These are phyloP conservation scores for Euphorbia lathyris DNA, from an alignment of 345 rosid genomes.

Conservation along the genomic window DNA sequence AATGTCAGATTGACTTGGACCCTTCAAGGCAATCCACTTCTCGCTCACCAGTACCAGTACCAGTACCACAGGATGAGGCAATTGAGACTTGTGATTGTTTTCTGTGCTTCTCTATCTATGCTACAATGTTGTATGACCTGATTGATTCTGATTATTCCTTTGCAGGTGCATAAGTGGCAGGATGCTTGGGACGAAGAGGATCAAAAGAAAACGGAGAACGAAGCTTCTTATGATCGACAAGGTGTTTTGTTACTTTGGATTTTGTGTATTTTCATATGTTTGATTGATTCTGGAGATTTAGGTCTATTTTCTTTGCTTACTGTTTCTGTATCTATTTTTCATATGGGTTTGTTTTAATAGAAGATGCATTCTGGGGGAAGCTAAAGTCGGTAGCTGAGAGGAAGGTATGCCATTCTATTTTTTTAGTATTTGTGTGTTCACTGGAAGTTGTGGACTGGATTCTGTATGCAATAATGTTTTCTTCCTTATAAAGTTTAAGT, in stretches of 20 bases:
- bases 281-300: neutral
- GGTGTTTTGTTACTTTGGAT: constrained; percentile 29
- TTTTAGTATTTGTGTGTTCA: neutral
- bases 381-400: constrained; percentile 52
- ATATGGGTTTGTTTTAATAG: constrained; percentile 15
- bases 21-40: constrained; percentile 57
- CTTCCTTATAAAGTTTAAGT: neutral
- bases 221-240: constrained; percentile 28
- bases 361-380: constrained; percentile 86
- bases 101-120: neutral
- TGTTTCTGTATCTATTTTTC: neutral
- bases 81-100: constrained; percentile 7
- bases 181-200: constrained; percentile 41
- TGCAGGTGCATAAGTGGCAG: constrained; percentile 48
- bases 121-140: constrained; percentile 4
- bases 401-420: constrained; percentile 47
- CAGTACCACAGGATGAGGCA: constrained; percentile 29
- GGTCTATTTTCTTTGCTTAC: neutral
- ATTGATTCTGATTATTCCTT: constrained; percentile 20
- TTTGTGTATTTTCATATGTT: neutral
- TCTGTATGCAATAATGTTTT: neutral
- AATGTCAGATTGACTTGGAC: constrained; percentile 52
- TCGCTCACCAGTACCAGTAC: too few relatives aligned
- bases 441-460: neutral
- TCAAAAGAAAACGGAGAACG: constrained; percentile 28